Base-by-base conservation (phyloP, 2,329 filamentous ascomycete genomes). In the Colletotrichum higginsianum region DNA sequence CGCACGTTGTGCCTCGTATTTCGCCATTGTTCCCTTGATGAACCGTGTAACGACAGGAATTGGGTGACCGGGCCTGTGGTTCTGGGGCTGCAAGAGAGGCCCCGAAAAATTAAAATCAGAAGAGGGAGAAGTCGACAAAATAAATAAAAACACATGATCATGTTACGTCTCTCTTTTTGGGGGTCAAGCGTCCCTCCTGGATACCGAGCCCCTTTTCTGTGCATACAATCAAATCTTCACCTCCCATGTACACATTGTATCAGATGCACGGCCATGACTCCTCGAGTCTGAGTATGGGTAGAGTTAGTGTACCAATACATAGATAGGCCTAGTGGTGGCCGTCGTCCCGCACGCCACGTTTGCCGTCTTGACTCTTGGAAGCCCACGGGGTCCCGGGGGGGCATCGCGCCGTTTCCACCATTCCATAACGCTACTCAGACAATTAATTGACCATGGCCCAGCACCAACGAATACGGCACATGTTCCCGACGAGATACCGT, bases 1-100 rank as follows among this genome's bases (percentile, higher is more conserved):
- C 50, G 50, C 53, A 57, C 44, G 50, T 49, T 57, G 50, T 62
- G 57, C 64, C 50, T 71, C 57, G 68, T 70, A 67, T 47, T 57
- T 62, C 56, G 67, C 53, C 57, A 71, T 67, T 66, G 57, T 15
- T 18, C 35, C 44, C 49, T 57, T 44, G 30, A 63, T 18, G 18
- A 61, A n/a, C n/a, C n/a, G 18, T 23, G 26, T 50, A 42, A 49
- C 44, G 13, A 49, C 53, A 13, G 38, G 26, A 30, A 21, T 64
- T 18, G 40, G 56, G 38, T 56, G 52, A 6, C 49, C 21, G 21
- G 30, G 11, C 23, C 30, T 50, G 30, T 49, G 44, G 58, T 47
- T 38, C 26, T 61, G 44, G 47, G 44, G 38, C 44, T 26, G n/a
- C 58, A 61, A 11, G 35, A 38, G 35, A 38, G 8, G 35, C 9